Base-by-base conservation (phyloP, 495 filamentous ascomycete species). In the Tricharina praecox region DNA sequence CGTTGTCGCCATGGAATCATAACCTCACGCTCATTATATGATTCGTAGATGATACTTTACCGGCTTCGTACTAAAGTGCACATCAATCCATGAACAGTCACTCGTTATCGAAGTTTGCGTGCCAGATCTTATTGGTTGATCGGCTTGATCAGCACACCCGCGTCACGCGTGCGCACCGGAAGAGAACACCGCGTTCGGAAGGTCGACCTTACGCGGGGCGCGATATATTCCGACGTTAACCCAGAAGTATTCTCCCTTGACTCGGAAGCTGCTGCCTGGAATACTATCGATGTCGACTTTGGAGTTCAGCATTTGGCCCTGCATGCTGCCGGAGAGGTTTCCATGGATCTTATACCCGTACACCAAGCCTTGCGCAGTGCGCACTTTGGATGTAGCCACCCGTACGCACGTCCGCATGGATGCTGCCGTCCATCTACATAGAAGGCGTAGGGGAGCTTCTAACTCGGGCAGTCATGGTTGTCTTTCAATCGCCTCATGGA, bases 251-350 rank as follows among this genome's bases (percentile, higher is more conserved):
- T 61, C 57, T 15, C 66, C 61, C 25, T 70, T 54, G 10, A 75
- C 54, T 48, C 63, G 63, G 72, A 76, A 75, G 16, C 74, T 76
- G 56, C 73, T 76, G 50, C 67, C 63, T 7, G 64, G 37, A 37
- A 64, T 63, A 15, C 16, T 65, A 54, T 75, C 70, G 19, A 76
- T 62, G 55, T 75, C 73, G 35, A 64, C 66, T 58, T 76, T 75
- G 63, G 67, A 76, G 55, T 72, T 74, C 20, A 77, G 58, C 4
- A 76, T 70, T 49, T 78, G 74, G 52, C 74, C 71, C 59, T 78
- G 74, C 67, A 77, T 75, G 43, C 62, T 64, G n/a, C 71, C 67
- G 23, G 64, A 62, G 1, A 74, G 57, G 28, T 61, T 59, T 40
- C 76, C 69, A 47, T 74, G 67, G 50, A 74, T 71, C 33, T 66